Evolutionary conservation across 106 monocot genomes (phyloP).

Genomic region (Gastrodia elata): DNA sequence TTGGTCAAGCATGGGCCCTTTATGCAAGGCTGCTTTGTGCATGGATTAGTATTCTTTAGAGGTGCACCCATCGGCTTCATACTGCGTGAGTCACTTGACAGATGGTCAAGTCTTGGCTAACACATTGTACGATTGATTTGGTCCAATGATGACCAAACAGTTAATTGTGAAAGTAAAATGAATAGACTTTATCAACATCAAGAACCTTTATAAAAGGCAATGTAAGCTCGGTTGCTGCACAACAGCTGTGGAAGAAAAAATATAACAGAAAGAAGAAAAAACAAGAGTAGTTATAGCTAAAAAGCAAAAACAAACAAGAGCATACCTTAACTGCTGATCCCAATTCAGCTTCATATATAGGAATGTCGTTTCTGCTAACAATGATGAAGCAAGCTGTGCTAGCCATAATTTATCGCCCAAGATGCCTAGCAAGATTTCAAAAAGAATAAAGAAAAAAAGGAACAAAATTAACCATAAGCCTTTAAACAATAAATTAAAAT

Average conservation of each 20-base stretch:
- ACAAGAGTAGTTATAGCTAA: background rate
- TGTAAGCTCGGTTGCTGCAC: background rate
- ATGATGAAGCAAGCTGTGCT: slow-evolving; percentile 28
- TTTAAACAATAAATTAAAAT: background rate
- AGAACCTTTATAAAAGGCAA: background rate
- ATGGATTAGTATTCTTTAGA: no score
- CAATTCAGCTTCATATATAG: slow-evolving; percentile 27
- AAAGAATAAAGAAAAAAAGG: background rate
- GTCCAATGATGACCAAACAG: no score
- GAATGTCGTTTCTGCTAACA: slow-evolving; percentile 23
- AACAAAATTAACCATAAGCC: background rate
- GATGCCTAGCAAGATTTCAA: background rate
- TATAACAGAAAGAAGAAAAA: background rate
- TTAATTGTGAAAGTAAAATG: background rate
- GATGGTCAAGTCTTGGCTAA: no score
- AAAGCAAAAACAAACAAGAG: background rate
- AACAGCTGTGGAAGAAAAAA: background rate
- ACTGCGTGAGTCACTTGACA: no score
- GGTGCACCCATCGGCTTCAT: no score
- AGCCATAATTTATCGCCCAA: slow-evolving; percentile 9
- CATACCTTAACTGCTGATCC: slow-evolving; percentile 16
- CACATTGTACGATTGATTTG: no score
- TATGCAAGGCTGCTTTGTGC: no score
- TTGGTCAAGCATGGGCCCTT: no score
- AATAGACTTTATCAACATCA: background rate